Conservation (phyloP, 202 grass and related monocot genomes). For the Carex sylvatica region DNA sequence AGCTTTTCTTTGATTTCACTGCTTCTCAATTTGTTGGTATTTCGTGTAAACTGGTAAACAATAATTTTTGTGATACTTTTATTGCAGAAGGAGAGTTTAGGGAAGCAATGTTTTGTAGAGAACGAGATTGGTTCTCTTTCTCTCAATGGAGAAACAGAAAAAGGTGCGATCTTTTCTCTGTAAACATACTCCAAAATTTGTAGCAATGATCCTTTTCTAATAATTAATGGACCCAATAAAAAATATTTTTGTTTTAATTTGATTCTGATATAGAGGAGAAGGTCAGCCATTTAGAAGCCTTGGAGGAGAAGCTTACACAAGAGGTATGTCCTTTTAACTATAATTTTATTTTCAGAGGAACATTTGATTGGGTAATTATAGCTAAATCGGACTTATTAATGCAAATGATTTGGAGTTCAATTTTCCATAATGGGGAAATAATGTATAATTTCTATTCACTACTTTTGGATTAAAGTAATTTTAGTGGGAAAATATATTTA, state of each 20-base stretch:
- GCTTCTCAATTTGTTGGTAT: not conserved
- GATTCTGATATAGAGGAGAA: not conserved
- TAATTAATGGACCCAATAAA: too few relatives aligned
- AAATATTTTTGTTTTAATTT: not conserved
- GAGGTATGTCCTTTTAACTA: constrained; percentile 30
- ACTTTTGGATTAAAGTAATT: not conserved
- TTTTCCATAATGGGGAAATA: not conserved
- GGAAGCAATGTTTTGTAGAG: constrained; percentile 27
- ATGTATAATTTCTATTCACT: not conserved
- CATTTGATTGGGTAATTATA: not conserved
- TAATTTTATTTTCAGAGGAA: not conserved
- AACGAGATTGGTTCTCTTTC: constrained; percentile 19
- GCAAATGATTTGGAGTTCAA: not conserved
- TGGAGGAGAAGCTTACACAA: constrained; percentile 24
- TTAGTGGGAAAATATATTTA: not conserved
- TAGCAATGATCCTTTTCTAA: not conserved
- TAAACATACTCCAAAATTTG: not conserved
- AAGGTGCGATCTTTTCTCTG: constrained; percentile 20
- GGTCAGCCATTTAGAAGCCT: not conserved
- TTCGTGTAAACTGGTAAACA: not conserved
- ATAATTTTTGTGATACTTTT: not conserved
- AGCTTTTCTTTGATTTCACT: not conserved
- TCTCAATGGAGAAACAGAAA: constrained; percentile 27
- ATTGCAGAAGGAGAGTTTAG: not conserved
- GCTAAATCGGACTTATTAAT: not conserved